A percentile compares a stretch with the other conserved stretches of the same genome.
phyloP scores from a whole-genome alignment of 805 yeast species.

The Wickerhamiella sorbophila region DNA sequence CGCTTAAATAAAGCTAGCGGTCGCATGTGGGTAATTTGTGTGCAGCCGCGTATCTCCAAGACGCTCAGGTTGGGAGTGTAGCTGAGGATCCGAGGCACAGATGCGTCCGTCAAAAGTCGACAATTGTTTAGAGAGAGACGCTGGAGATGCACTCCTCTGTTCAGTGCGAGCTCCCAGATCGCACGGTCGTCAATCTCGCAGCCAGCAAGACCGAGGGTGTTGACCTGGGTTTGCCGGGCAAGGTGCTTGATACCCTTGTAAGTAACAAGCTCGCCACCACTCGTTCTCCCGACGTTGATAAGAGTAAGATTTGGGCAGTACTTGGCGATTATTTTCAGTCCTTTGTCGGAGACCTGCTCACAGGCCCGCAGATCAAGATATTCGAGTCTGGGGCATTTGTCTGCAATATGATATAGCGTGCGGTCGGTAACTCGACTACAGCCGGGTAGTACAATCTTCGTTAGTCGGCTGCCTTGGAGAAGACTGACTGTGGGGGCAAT shows the following conservation, averaged over 20 bases:
- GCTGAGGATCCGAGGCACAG: constrained; percentile 40
- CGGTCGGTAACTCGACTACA: constrained; percentile 46
- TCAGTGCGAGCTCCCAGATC: constrained; percentile 63
- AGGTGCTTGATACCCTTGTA: constrained; percentile 51
- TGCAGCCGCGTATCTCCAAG: constrained; percentile 56
- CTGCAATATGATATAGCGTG: constrained; percentile 38
- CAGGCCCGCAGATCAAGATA: constrained; percentile 74
- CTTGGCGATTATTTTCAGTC: constrained; percentile 51
- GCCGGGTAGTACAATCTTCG: constrained; percentile 53
- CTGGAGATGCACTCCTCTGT: constrained; percentile 36
- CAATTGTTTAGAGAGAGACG: constrained; percentile 70
- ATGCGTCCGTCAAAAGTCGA: constrained; percentile 38
- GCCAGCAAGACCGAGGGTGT: constrained; percentile 81
- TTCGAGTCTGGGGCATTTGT: constrained; percentile 42
- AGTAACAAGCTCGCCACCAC: constrained; percentile 50
- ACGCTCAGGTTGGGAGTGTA: constrained; percentile 51
- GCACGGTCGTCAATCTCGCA: constrained; percentile 64
- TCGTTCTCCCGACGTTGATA: constrained; percentile 72
- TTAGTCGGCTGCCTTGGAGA: constrained; percentile 31
- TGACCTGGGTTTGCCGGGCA: constrained; percentile 40
- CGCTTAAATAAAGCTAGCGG: constrained; percentile 57
- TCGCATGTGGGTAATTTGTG: constrained; percentile 40
- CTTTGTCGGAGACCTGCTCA: constrained; percentile 59
- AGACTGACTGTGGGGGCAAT: constrained; percentile 41
- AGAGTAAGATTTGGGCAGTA: constrained; percentile 41